phyloP scores from a whole-genome alignment of 139 green algal genomes.

The Chlorella sp. region DNA sequence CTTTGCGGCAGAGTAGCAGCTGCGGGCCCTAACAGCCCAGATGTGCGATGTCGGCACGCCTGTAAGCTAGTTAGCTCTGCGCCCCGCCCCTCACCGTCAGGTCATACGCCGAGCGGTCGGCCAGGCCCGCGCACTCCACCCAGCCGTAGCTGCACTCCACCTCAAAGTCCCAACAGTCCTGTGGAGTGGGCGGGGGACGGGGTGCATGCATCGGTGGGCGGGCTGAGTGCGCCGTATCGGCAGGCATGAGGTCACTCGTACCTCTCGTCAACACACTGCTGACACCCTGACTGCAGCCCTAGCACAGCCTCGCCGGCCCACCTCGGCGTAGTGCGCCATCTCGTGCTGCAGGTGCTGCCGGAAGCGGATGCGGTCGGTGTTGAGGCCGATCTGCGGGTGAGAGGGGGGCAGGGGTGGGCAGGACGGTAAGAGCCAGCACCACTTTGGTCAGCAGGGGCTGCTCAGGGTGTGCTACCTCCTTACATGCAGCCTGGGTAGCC shows the following conservation, averaged over 20 bases:
- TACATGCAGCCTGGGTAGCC: no score
- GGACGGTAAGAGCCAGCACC: not conserved
- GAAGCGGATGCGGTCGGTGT: conserved; percentile 89
- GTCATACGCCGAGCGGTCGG: conserved; percentile 96
- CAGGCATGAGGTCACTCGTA: no score
- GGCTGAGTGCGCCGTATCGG: not conserved
- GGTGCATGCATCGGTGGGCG: not conserved
- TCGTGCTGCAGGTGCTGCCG: conserved; percentile 98
- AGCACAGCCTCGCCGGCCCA: not conserved
- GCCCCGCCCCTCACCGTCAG: conserved; percentile 58
- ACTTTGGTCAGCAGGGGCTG: no score
- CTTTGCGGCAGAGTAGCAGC: not conserved
- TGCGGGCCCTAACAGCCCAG: no score
- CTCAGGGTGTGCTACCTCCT: no score
- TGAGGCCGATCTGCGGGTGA: conserved; percentile 73
- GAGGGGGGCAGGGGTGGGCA: not conserved
- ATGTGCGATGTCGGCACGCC: no score
- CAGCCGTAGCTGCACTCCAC: conserved; percentile 97
- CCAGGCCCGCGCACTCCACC: conserved; percentile 98
- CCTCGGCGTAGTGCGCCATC: conserved; percentile 87
- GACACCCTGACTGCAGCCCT: not conserved
- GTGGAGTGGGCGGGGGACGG: not conserved
- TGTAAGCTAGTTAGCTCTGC: no score
- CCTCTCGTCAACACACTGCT: no score
- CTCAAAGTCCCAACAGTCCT: conserved; percentile 98